These are phyloP conservation scores for Tulasnella sp. DNA, from an alignment of 768 basidiomycete species.

Conservation along the genomic window DNA sequence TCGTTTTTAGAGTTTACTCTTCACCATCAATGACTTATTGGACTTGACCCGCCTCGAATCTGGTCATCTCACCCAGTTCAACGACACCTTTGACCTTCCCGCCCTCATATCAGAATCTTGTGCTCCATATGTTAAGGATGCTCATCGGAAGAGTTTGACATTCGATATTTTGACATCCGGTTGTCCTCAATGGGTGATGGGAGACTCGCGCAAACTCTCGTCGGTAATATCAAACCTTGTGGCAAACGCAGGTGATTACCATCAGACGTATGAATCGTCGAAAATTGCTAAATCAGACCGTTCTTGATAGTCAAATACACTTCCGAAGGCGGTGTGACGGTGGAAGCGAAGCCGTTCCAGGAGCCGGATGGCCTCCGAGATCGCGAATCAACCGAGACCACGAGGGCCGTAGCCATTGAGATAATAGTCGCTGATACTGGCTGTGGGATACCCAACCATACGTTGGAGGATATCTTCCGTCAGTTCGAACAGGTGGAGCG, in stretches of 20 bases:
- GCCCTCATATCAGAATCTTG: conserved; percentile 60
- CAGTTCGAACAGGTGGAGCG: conserved; percentile 73
- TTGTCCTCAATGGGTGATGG: conserved; percentile 60
- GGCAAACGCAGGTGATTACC: conserved; percentile 61
- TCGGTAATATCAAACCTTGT: conserved; percentile 75
- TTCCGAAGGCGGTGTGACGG: conserved; percentile 53
- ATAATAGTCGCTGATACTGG: conserved; percentile 70
- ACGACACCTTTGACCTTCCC: conserved; percentile 69
- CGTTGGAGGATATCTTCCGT: conserved; percentile 71
- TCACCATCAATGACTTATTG: conserved; percentile 79
- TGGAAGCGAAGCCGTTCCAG: conserved; percentile 52
- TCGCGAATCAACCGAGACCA: conserved; percentile 25
- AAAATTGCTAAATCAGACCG: neutral
- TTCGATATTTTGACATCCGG: conserved; percentile 56
- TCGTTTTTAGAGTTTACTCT: conserved; percentile 56
- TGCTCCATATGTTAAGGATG: conserved; percentile 61
- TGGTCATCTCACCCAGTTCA: conserved; percentile 69
- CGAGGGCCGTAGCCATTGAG: conserved; percentile 56
- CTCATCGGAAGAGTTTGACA: conserved; percentile 54
- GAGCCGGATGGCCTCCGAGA: conserved; percentile 52
- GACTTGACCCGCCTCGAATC: conserved; percentile 75
- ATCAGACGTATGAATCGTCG: neutral
- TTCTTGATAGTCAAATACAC: conserved; percentile 65
- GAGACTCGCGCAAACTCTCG: conserved; percentile 68
- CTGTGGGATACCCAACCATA: conserved; percentile 60